Percentiles rank a stretch among this genome's conserved stretches.
Conservation (phyloP, 2,329 filamentous ascomycete species). For the Fusarium poae region DNA sequence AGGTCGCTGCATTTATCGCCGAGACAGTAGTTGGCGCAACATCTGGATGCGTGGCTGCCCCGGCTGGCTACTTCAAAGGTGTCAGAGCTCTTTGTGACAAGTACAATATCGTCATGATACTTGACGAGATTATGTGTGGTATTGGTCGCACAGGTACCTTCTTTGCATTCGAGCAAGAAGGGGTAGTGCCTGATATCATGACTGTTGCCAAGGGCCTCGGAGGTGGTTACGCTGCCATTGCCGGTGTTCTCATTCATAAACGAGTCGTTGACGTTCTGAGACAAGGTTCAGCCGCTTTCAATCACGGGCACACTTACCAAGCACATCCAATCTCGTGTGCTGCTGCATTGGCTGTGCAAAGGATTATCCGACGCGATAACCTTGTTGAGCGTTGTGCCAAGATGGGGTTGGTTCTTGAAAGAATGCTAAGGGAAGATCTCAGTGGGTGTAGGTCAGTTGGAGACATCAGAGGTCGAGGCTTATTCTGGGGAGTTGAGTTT, state of each 20-base stretch:
- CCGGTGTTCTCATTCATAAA: slow-evolving; percentile 69
- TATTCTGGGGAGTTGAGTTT: slow-evolving; percentile 64
- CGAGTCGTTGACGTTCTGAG: slow-evolving; percentile 61
- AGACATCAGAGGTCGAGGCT: slow-evolving; percentile 28
- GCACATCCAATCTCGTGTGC: slow-evolving; percentile 70
- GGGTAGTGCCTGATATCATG: slow-evolving; percentile 40
- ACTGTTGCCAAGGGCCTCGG: slow-evolving; percentile 65
- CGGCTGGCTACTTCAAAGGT: slow-evolving; percentile 30
- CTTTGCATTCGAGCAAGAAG: slow-evolving; percentile 67
- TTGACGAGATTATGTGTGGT: slow-evolving; percentile 72
- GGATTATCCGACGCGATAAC: slow-evolving; percentile 67
- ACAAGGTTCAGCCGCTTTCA: slow-evolving; percentile 53
- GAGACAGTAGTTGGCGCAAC: slow-evolving; percentile 68
- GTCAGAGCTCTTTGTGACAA: slow-evolving; percentile 60
- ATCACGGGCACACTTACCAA: slow-evolving; percentile 73
- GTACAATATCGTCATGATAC: slow-evolving; percentile 68
- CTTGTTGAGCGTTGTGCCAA: slow-evolving; percentile 69
- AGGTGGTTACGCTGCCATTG: slow-evolving; percentile 65
- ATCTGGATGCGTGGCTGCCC: slow-evolving; percentile 57
- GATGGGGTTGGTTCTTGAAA: slow-evolving; percentile 59
- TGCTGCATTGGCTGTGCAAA: slow-evolving; percentile 72
- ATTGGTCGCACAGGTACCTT: slow-evolving; percentile 68
- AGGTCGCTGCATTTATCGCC: slow-evolving; percentile 66
- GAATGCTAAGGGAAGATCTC: neutral
- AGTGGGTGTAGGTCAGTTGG: neutral